A percentile compares a stretch with the other conserved stretches of the same genome.
These are phyloP conservation scores for Citrus glauca DNA, from an alignment of 345 rosid species.

Conservation along the genomic window DNA sequence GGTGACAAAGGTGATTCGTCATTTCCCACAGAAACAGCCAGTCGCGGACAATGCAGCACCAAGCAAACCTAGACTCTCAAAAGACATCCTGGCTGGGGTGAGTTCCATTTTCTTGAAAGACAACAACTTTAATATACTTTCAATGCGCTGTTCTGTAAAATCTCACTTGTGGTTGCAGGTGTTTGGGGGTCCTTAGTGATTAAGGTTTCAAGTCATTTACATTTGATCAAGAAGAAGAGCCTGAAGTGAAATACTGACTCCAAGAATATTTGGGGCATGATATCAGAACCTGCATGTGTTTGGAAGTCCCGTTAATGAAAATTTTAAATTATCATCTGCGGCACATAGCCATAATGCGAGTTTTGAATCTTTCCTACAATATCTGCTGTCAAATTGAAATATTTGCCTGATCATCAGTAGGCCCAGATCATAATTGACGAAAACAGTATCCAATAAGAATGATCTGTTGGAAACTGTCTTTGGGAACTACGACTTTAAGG, in stretches of 20 bases:
- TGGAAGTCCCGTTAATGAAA: background rate
- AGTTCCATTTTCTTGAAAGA: constrained; percentile 22
- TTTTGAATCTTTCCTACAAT: background rate
- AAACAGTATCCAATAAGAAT: background rate
- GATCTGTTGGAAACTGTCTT: background rate
- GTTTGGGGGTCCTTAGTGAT: constrained; percentile 41
- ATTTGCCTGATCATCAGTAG: background rate
- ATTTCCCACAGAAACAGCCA: constrained; percentile 68
- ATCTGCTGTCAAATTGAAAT: background rate
- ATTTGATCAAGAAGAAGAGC: background rate
- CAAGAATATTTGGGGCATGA: background rate
- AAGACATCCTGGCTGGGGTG: constrained; percentile 66
- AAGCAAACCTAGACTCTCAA: constrained; percentile 59
- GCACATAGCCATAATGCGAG: background rate
- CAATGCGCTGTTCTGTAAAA: background rate
- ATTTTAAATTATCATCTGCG: background rate
- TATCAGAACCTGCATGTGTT: background rate
- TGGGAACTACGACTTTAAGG: background rate
- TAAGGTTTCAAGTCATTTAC: background rate
- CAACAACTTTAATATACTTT: background rate
- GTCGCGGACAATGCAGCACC: constrained; percentile 39
- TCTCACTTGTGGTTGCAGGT: constrained; percentile 34
- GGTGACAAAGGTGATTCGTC: constrained; percentile 42
- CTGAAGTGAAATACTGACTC: background rate
- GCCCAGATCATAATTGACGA: background rate